Evolutionary conservation across 768 basidiomycete genomes (phyloP).

Genomic region (Calocybe cyanea): DNA sequence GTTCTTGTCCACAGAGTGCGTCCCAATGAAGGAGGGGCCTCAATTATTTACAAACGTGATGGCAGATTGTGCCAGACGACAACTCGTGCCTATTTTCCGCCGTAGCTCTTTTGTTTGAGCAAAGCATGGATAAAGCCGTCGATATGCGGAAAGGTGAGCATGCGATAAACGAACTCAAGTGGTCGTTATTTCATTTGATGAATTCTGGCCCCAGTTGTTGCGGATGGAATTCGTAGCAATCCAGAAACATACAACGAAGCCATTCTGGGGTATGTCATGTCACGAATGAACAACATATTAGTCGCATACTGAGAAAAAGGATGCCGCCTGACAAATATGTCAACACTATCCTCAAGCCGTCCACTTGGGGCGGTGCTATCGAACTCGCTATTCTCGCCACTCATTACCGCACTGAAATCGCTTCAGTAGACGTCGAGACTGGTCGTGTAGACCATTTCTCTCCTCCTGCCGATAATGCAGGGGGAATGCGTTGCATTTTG

Average conservation of each 20-base stretch:
- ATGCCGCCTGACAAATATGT: conserved; percentile 71
- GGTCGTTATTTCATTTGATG: background rate
- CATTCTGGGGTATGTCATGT: conserved; percentile 67
- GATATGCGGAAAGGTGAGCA: conserved; percentile 68
- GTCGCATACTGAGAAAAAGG: conserved; percentile 17
- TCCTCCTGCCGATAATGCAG: conserved; percentile 39
- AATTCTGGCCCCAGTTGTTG: conserved; percentile 60
- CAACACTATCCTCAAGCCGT: conserved; percentile 70
- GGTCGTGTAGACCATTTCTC: conserved; percentile 85
- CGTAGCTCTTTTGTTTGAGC: conserved; percentile 80
- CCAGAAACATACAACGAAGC: conserved; percentile 76
- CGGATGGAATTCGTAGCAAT: conserved; percentile 72
- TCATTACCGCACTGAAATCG: conserved; percentile 83
- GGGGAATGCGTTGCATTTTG: conserved; percentile 58
- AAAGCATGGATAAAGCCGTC: conserved; percentile 67
- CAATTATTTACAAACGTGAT: background rate
- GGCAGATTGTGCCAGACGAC: conserved; percentile 82
- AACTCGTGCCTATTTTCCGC: conserved; percentile 94
- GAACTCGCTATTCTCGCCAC: conserved; percentile 83
- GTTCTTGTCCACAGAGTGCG: conserved; percentile 71
- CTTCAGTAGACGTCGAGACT: conserved; percentile 87
- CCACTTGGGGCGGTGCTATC: conserved; percentile 95
- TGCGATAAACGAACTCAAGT: no score
- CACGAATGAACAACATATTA: background rate
- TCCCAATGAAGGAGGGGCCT: background rate